Conservation (phyloP, 345 rosid genomes). For the Brassica carinata region DNA sequence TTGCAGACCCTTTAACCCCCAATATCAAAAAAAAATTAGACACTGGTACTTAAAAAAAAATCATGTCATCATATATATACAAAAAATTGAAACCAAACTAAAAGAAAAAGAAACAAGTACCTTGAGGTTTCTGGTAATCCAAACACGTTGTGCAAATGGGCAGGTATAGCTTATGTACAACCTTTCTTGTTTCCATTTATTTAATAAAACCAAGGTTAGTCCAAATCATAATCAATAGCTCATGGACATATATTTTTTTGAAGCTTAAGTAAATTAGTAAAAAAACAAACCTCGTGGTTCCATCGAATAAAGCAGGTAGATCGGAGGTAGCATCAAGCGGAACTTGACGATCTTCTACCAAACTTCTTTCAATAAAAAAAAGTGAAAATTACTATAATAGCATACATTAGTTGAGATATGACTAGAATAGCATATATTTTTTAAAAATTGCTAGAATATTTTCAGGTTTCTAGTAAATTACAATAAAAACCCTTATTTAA, state of each 20-base stretch:
- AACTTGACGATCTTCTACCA: conserved; percentile 52
- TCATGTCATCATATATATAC: background rate
- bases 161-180: conserved; percentile 70
- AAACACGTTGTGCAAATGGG: conserved; percentile 82
- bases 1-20: conserved; percentile 67
- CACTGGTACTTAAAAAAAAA: background rate
- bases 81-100: background rate
- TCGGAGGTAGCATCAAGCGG: conserved; percentile 56
- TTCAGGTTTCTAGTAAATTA: no score
- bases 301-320: conserved; percentile 74
- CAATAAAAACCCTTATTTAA: no score
- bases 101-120: conserved; percentile 33
- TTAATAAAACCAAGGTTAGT: background rate
- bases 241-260: background rate
- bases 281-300: conserved; percentile 58
- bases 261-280: background rate
- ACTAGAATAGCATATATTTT: no score
- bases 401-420: no score
- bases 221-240: background rate
- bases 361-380: conserved; percentile 13
- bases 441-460: no score
- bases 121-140: conserved; percentile 83
- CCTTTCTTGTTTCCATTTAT: conserved; percentile 44
- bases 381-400: no score
- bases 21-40: conserved; percentile 7